phyloP scores from a whole-genome alignment of 768 basidiomycete genomes.

The Mycena sanguinolenta region DNA sequence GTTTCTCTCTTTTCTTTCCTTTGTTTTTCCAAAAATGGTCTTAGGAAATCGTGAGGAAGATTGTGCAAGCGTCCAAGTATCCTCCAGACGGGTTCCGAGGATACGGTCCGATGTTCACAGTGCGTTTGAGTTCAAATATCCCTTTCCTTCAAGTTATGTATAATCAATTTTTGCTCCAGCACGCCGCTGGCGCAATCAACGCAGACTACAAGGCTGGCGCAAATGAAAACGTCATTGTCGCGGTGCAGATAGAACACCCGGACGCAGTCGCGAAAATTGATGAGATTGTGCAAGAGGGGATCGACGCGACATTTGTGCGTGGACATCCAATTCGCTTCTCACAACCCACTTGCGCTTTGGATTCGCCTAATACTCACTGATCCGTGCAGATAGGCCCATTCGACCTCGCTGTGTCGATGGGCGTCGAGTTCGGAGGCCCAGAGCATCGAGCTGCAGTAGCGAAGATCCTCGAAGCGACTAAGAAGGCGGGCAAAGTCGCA shows the following conservation, averaged over 20 bases:
- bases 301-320: constrained; percentile 43
- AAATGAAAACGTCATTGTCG: constrained; percentile 36
- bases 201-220: constrained; percentile 35
- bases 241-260: constrained; percentile 43
- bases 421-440: constrained; percentile 38
- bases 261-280: constrained; percentile 41
- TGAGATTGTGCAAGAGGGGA: constrained; percentile 40
- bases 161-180: constrained; percentile 7
- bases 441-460: constrained; percentile 40
- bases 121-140: neutral
- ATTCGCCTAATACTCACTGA: too few species aligned
- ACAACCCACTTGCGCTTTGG: too few species aligned
- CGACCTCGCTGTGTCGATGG: constrained; percentile 43
- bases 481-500: constrained; percentile 41
- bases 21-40: neutral
- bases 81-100: constrained; percentile 41
- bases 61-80: constrained; percentile 41
- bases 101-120: constrained; percentile 44
- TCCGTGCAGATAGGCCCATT: constrained; percentile 39
- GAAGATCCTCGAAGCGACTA: constrained; percentile 38
- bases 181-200: constrained; percentile 40
- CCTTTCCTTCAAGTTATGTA: neutral
- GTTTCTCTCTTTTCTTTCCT: neutral
- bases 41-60: constrained; percentile 42
- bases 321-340: too few species aligned